Conservation (phyloP, 2,329 filamentous ascomycete genomes). For the Plectosphaerella sp. region DNA sequence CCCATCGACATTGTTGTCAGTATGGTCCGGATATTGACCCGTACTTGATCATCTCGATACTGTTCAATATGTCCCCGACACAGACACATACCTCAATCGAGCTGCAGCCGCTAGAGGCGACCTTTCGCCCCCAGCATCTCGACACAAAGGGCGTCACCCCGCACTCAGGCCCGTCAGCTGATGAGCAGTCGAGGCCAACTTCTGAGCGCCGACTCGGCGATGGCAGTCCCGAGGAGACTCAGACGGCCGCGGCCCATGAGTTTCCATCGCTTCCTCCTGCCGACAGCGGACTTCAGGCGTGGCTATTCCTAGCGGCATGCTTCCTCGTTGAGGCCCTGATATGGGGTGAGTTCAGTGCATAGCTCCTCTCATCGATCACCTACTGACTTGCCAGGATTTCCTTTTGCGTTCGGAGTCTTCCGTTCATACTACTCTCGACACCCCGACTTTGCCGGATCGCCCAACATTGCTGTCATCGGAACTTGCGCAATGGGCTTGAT, state of each 20-base stretch:
- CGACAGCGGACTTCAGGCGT: slow-evolving; percentile 31
- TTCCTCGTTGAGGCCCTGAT: slow-evolving; percentile 49
- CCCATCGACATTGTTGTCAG: no score
- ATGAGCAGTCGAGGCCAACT: neutral
- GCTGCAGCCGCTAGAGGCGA: neutral
- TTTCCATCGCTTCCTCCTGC: slow-evolving; percentile 24
- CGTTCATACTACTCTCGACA: slow-evolving; percentile 63
- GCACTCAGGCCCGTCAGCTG: neutral
- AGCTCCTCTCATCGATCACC: neutral
- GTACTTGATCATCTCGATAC: no score
- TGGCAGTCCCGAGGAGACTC: neutral
- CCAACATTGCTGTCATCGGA: slow-evolving; percentile 58
- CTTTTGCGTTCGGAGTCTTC: slow-evolving; percentile 66
- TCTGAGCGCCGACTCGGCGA: neutral
- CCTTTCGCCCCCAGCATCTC: neutral
- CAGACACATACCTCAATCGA: neutral
- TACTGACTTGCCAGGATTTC: slow-evolving; percentile 47
- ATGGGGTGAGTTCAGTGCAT: slow-evolving; percentile 37
- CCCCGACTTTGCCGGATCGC: slow-evolving; percentile 49
- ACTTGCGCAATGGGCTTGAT: slow-evolving; percentile 56
- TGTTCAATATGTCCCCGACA: neutral
- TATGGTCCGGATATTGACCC: no score
- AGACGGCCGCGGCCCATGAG: slow-evolving; percentile 2
- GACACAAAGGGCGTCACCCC: neutral
- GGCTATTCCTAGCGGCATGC: slow-evolving; percentile 20